Percentiles rank a stretch among this genome's conserved stretches.
These are phyloP conservation scores for Crepidotus variabilis DNA, from an alignment of 768 basidiomycete species.

Conservation along the genomic window DNA sequence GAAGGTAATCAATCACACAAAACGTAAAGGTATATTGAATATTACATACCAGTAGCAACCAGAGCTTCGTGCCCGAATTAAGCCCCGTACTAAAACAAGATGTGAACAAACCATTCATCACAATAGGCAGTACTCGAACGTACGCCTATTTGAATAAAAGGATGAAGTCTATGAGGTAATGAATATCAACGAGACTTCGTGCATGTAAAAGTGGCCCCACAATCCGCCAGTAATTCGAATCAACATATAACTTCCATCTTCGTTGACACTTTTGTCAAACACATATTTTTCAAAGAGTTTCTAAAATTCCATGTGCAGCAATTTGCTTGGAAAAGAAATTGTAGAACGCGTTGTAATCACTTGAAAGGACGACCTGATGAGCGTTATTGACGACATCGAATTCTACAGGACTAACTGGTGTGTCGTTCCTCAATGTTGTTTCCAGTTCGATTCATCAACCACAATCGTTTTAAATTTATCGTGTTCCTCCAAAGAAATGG, in stretches of 20 bases:
- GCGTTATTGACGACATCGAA: too few relatives aligned
- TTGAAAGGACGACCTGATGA: conserved; percentile 9
- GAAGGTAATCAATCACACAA: neutral
- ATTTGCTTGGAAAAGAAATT: conserved; percentile 39
- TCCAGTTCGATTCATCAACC: conserved; percentile 45
- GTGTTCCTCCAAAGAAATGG: conserved; percentile 32
- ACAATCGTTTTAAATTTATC: conserved; percentile 29
- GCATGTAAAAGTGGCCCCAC: conserved; percentile 17
- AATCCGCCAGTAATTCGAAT: conserved; percentile 28
- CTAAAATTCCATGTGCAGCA: conserved; percentile 29
- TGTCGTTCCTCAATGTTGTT: conserved; percentile 42
- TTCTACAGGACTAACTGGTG: conserved; percentile 23
- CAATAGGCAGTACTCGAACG: conserved; percentile 15
- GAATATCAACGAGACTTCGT: neutral
- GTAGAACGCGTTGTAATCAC: conserved; percentile 34
- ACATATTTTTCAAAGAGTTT: conserved; percentile 45
- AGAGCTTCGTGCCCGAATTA: conserved; percentile 51
- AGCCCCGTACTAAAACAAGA: conserved; percentile 36
- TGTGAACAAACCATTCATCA: neutral
- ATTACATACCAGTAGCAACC: conserved; percentile 45
- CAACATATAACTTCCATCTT: conserved; percentile 31
- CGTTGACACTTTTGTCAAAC: conserved; percentile 33
- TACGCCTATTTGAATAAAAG: conserved; percentile 56
- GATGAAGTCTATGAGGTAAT: conserved; percentile 41
- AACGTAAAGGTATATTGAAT: neutral